Base-by-base conservation (phyloP, 2,329 filamentous ascomycete genomes). In the Helminthosporium solani region DNA sequence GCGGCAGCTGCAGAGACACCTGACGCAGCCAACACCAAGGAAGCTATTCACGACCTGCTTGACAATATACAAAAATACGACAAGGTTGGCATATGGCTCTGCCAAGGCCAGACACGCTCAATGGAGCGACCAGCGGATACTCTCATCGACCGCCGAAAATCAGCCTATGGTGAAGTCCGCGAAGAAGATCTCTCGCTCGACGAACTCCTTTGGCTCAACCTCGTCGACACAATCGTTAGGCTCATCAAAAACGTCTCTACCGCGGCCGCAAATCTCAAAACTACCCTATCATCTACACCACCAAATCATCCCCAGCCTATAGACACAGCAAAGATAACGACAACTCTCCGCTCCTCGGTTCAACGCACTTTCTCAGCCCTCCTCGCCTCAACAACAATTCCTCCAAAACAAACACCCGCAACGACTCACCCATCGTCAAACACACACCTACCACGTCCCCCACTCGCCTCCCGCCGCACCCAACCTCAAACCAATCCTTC, bases 81-180 rank as follows among this genome's bases (percentile, higher is more conserved):
- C 1, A 86, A 90, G 53, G 89, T 99, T 1, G 94, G 95, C 12
- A 92, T 95, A 40, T 99, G 94, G 94, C 76, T 99, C 11, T 97
- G 94, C 59, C 89, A 95, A 70, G 84, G 86, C 1, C 90, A 96
- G 65, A 89, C 83, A 39, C 88, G 86, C 60, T 80, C 79, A 0
- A 55, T 59, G 66, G 42, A 75, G 69, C 53, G 68, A 71, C 9
- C 38, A 7, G 25, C 48, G 7, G 56, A 61, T 12, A 54, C 54
- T 16, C 71, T 80, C 3, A 70, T 81, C 40, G 57, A 64, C 38
- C 48, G 56, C 21, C 56, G 61, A 3, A 67, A 66, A 36, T 64
- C 63, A 1, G 57, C 62, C 0, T 66, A 68, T 35, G 64, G 60
- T 2, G 64, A 70, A 16, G 75, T 83, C 54, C 74, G 81, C 69